These are phyloP conservation scores for Podospora didyma DNA, from an alignment of 495 filamentous ascomycete species.

Conservation along the genomic window DNA sequence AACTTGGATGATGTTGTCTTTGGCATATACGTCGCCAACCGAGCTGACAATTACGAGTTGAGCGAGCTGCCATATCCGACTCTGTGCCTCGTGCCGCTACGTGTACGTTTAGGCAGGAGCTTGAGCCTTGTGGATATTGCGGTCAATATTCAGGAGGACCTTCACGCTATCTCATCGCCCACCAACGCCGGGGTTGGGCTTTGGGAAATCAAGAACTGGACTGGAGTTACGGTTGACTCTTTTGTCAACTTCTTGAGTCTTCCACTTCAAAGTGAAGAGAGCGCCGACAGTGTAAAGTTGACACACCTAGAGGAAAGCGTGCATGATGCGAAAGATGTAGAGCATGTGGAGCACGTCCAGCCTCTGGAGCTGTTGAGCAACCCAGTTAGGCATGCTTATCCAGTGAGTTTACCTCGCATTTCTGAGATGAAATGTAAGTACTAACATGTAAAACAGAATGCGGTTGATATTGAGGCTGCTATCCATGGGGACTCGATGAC, in stretches of 20 bases:
- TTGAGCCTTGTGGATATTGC: conserved; percentile 21
- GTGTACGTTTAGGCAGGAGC: conserved; percentile 15
- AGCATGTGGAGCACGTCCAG: not conserved
- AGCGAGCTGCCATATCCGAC: conserved; percentile 30
- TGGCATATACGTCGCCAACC: conserved; percentile 45
- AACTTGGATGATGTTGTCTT: conserved; percentile 28
- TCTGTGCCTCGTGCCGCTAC: conserved; percentile 38
- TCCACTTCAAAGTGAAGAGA: conserved; percentile 8
- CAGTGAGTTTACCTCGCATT: conserved; percentile 22
- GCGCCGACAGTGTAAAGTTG: not conserved
- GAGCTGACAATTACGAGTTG: conserved; percentile 16
- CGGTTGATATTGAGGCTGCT: conserved; percentile 53
- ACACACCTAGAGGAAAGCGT: not conserved
- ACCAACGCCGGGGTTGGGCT: conserved; percentile 35
- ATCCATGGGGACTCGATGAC: conserved; percentile 42
- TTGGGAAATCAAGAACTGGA: conserved; percentile 49
- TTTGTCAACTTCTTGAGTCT: conserved; percentile 56
- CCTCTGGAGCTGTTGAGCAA: conserved; percentile 15
- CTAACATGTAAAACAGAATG: conserved; percentile 32
- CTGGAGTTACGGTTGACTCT: conserved; percentile 39
- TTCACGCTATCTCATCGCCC: conserved; percentile 33
- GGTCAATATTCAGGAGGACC: conserved; percentile 33
- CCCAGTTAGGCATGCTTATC: conserved; percentile 25
- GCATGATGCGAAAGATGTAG: not conserved
- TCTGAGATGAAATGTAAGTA: not conserved